Evolutionary conservation across 1,284 basidiomycete species (phyloP).

Genomic region (Meira miltonrushii): DNA sequence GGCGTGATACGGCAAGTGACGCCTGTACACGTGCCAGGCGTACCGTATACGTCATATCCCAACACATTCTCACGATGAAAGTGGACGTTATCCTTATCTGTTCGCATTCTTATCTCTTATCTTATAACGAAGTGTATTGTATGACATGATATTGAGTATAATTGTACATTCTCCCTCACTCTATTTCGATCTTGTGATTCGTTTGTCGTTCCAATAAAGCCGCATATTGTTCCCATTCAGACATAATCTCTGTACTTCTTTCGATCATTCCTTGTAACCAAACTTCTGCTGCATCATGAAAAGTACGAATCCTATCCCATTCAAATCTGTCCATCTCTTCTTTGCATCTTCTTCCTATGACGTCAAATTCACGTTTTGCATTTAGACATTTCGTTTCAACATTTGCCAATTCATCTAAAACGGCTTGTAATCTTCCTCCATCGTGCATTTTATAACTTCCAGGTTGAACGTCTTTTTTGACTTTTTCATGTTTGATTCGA

Average conservation of each 20-base stretch:
- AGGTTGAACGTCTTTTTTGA: slow-evolving; percentile 67
- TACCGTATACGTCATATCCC: too few species aligned
- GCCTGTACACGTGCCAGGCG: too few species aligned
- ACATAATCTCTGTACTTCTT: slow-evolving; percentile 65
- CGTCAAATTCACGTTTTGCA: slow-evolving; percentile 74
- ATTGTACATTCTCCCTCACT: not conserved
- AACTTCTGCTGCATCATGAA: slow-evolving; percentile 68
- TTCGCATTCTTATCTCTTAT: not conserved
- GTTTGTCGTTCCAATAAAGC: slow-evolving; percentile 36
- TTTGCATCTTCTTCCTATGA: slow-evolving; percentile 79
- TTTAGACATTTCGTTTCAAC: slow-evolving; percentile 28
- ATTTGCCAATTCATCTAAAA: slow-evolving; percentile 30
- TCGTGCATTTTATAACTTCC: slow-evolving; percentile 44
- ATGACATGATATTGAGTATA: too few species aligned
- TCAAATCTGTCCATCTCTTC: slow-evolving; percentile 89
- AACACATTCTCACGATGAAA: not conserved
- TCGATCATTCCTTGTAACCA: slow-evolving; percentile 77
- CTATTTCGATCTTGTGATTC: slow-evolving; percentile 13
- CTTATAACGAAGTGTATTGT: too few species aligned
- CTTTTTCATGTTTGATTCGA: slow-evolving; percentile 72
- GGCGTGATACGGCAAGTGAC: too few species aligned
- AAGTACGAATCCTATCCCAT: slow-evolving; percentile 81
- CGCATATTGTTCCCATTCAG: slow-evolving; percentile 38
- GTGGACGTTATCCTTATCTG: not conserved
- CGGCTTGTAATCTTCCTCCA: slow-evolving; percentile 1